Evolutionary conservation across 2,329 filamentous ascomycete genomes (phyloP), one percentile per base, ranked within the genome.

Genomic region (Colletotrichum spinosum): DNA sequence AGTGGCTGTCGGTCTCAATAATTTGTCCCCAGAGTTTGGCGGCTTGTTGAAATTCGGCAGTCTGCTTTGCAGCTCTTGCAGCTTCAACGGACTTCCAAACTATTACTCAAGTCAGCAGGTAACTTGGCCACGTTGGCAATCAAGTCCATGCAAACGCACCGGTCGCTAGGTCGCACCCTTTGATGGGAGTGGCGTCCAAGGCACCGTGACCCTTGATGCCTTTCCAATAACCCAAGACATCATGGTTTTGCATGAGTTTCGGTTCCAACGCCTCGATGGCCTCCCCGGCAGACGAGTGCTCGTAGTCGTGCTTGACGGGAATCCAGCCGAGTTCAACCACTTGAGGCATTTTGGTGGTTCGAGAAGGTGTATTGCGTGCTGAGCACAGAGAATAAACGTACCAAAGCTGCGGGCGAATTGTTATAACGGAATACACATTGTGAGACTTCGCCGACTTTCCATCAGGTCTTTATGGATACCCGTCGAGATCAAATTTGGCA

Each of bases 291-390:
- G 41, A 17, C n/a, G 15, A 33, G 2, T 39, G 9, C 41, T 60
- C 49, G 8, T 25, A 46, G 12, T 60, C 56, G 2, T 53, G 11
- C 12, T 53, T 52, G 3, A 60, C 56, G 15, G 56, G 41, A n/a
- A 60, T 33, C 56, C 49, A 60, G n/a, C 41, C 49, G 4, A 60
- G 41, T 11, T 60, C 56, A 25, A 60, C 34, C 5, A 60, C 35
- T 39, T 60, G 39, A 39, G 34, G 33, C 56, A 60, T 53, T 4
- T 8, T 42, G 37, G 17, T 37, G 25, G 51, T 41, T 11, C 3
- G 17, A 48, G 1, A 4, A 5, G 41, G 41, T 15, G 15, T 13
- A 48, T 48, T 33, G 45, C 25, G 25, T 25, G 4, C 25, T 25
- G 25, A 25, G 25, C 3, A 6, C 45, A 17, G 8, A n/a, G 6